These are phyloP conservation scores for Diplocarpon rosae DNA, from an alignment of 2,329 filamentous ascomycete genomes.

Conservation along the genomic window DNA sequence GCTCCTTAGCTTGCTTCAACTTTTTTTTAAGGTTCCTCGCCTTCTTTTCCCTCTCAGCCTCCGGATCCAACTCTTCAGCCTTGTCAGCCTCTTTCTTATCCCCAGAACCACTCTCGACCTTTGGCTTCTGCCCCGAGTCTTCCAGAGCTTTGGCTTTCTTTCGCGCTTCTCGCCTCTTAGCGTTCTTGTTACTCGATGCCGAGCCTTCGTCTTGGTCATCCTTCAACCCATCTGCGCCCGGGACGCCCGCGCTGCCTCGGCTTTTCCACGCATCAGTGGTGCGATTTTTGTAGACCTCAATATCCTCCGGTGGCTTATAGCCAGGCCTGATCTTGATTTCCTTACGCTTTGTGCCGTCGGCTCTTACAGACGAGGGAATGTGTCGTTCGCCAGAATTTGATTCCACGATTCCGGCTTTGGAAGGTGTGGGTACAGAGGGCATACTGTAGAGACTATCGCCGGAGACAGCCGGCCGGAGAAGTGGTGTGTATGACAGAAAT, in stretches of 20 bases:
- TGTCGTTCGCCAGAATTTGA: slow-evolving; percentile 67
- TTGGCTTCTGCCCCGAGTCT: slow-evolving; percentile 31
- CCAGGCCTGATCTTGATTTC: slow-evolving; percentile 91
- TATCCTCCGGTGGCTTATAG: slow-evolving; percentile 88
- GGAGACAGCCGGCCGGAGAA: not conserved
- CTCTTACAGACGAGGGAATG: slow-evolving; percentile 76
- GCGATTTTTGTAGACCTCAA: slow-evolving; percentile 91
- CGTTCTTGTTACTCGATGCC: slow-evolving; percentile 67
- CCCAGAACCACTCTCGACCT: slow-evolving; percentile 22
- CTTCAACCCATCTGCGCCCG: slow-evolving; percentile 55
- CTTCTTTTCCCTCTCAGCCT: slow-evolving; percentile 82
- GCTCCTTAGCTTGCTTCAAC: slow-evolving; percentile 80
- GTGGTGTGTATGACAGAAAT: not conserved
- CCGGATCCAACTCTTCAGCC: slow-evolving; percentile 45
- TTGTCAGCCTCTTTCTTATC: slow-evolving; percentile 22
- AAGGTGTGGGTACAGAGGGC: slow-evolving; percentile 33
- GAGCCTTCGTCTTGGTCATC: slow-evolving; percentile 37
- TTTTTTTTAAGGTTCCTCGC: slow-evolving; percentile 89
- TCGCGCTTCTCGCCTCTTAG: slow-evolving; percentile 61
- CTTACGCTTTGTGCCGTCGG: slow-evolving; percentile 85
- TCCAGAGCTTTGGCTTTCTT: slow-evolving; percentile 42
- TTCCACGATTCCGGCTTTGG: slow-evolving; percentile 65
- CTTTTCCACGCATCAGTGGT: slow-evolving; percentile 78
- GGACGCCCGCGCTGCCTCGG: slow-evolving; percentile 58
- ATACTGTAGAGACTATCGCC: slow-evolving; percentile 17